Evolutionary conservation across 2,329 filamentous ascomycete genomes (phyloP), one percentile per base, ranked within the genome.

Genomic region (Pseudovirgaria hyperparasitica): DNA sequence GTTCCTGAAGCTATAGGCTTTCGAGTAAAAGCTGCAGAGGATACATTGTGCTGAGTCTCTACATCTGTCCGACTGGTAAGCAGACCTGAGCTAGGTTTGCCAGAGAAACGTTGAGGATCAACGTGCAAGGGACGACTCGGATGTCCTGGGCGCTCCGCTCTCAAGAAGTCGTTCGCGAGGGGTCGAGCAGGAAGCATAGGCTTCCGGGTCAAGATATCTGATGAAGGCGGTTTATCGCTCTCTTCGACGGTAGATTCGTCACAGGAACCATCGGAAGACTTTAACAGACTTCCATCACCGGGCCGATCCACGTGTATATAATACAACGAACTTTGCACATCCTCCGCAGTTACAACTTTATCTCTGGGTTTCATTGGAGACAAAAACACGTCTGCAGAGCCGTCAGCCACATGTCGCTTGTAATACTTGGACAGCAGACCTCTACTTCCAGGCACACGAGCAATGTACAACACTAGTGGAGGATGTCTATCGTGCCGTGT

Each of bases 371-470:
- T 93, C 36, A 90, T 69, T 1, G 90, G 82, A 2, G 87, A 92
- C 23, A 98, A 72, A 41, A 94, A 92, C 31, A 94, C 70, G 65
- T 94, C 87, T 90, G 25, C 9, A 22, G 24, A 6, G 24, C 15
- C 17, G 33, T 48, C 40, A 50, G 41, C 27, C 14, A 14, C 4
- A 7, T 19, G 6, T 9, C 18, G 9, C 16, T 25, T 14, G 17
- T 9, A 11, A 11, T 7, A 9, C 12, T 23, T 17, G 19, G 20
- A 35, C 39, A 34, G 50, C 59, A 38, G 62, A 86, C 84, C 82
- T 75, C 76, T 73, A 36, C 81, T 92, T 13, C 87, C 87, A 1
- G 90, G 90, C 1, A 98, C 87, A 39, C 87, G 67, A 19, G 87
- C 84, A 39, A 98, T 92, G 56, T 98, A 98, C 21, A 98, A 68